phyloP scores from a whole-genome alignment of 2,329 filamentous ascomycete genomes.

The Reticulascus tulasneorum region DNA sequence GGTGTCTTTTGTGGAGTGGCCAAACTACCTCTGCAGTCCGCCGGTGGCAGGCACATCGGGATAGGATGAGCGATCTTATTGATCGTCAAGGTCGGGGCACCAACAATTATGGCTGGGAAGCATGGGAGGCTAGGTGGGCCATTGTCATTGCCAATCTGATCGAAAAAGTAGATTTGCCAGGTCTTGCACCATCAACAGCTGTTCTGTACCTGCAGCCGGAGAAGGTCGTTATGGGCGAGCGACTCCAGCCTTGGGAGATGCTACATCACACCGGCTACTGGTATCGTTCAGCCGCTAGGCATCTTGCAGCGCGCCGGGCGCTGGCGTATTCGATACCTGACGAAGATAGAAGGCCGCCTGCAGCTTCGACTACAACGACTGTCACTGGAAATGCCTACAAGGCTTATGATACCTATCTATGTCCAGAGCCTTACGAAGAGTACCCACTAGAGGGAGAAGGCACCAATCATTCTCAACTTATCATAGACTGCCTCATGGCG shows the following conservation, averaged over 20 bases:
- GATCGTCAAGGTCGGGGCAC: constrained; percentile 82
- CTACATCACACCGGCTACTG: constrained; percentile 66
- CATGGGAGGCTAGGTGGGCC: constrained; percentile 80
- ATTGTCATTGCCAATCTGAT: constrained; percentile 59
- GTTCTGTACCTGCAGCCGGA: constrained; percentile 53
- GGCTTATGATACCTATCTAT: constrained; percentile 64
- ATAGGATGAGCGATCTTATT: constrained; percentile 70
- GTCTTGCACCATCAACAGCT: constrained; percentile 40
- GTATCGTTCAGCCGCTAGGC: constrained; percentile 58
- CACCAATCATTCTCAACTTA: constrained; percentile 52
- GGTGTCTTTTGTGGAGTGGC: constrained; percentile 76
- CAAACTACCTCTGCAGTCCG: constrained; percentile 76
- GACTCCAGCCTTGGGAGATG: constrained; percentile 58
- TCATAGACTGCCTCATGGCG: constrained; percentile 47
- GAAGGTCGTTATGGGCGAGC: constrained; percentile 53
- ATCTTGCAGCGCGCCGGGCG: constrained; percentile 47
- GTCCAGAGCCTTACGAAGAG: constrained; percentile 59
- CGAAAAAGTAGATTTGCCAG: constrained; percentile 48
- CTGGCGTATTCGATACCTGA: constrained; percentile 56
- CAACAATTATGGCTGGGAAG: constrained; percentile 86
- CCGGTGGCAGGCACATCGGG: constrained; percentile 74
- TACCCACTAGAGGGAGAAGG: constrained; percentile 47
- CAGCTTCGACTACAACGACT: constrained; percentile 39
- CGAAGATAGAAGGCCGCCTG: constrained; percentile 52
- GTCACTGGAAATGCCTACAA: constrained; percentile 44